A percentile compares a stretch with the other conserved stretches of the same genome.
Evolutionary conservation across 2,329 filamentous ascomycete genomes (phyloP).

Genomic region (Cercospora zeae-maydis): DNA sequence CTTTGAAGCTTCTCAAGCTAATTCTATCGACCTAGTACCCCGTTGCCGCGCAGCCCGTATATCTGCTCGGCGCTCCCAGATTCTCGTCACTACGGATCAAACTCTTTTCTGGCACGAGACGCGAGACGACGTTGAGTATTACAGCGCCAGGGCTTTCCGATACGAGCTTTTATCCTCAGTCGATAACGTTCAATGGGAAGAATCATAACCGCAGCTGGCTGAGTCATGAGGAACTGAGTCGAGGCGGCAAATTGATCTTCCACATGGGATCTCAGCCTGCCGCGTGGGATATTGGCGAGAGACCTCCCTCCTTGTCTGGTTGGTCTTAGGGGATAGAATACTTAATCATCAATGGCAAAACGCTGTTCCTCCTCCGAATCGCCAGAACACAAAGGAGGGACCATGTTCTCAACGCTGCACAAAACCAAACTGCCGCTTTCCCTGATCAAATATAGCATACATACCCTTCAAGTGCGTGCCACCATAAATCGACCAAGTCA

Average conservation of each 20-base stretch:
- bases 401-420: conserved; percentile 43
- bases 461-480: conserved; percentile 62
- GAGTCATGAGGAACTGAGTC: conserved; percentile 16
- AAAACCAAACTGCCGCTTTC: conserved; percentile 57
- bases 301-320: conserved; percentile 19
- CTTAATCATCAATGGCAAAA: too few species aligned
- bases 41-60: conserved; percentile 47
- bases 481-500: conserved; percentile 61
- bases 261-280: conserved; percentile 17
- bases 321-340: conserved; percentile 1
- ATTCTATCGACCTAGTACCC: conserved; percentile 36
- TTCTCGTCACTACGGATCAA: conserved; percentile 33
- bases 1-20: not conserved
- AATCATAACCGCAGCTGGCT: conserved; percentile 22
- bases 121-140: conserved; percentile 15
- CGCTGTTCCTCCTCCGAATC: too few species aligned
- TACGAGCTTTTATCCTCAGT: conserved; percentile 19
- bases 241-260: conserved; percentile 23
- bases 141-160: conserved; percentile 14
- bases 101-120: conserved; percentile 19
- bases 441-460: conserved; percentile 63
- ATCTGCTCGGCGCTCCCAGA: conserved; percentile 47
- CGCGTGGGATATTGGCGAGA: conserved; percentile 23
- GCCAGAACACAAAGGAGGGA: too few species aligned
- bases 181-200: conserved; percentile 18